A percentile compares a stretch with the other conserved stretches of the same genome.
phyloP scores from a whole-genome alignment of 2,329 filamentous ascomycete genomes.

The Botrytis fragariae region DNA sequence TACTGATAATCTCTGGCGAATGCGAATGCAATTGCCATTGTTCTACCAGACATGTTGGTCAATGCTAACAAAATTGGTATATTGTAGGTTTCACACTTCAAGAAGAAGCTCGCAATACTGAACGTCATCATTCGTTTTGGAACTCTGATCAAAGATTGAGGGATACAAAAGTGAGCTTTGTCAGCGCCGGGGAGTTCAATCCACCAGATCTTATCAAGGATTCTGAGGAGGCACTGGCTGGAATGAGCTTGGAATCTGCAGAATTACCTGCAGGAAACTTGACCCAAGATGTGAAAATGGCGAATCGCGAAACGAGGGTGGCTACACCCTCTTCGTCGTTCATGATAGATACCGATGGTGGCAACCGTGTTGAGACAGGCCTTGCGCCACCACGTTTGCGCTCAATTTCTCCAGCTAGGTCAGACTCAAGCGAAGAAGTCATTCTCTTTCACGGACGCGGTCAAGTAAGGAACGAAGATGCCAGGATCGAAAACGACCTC shows the following conservation, averaged over 20 bases:
- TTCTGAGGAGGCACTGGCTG: constrained; percentile 35
- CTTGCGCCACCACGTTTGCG: constrained; percentile 36
- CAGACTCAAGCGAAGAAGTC: constrained; percentile 70
- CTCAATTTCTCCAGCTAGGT: constrained; percentile 41
- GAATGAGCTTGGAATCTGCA: constrained; percentile 26
- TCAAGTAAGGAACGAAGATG: constrained; percentile 17
- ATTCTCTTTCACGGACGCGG: constrained; percentile 62
- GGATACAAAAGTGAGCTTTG: constrained; percentile 55
- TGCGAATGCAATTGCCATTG: neutral
- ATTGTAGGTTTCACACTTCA: constrained; percentile 42
- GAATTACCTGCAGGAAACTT: constrained; percentile 8
- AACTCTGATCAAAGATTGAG: constrained; percentile 51
- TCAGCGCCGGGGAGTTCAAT: constrained; percentile 54
- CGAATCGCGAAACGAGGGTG: constrained; percentile 15
- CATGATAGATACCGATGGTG: constrained; percentile 40
- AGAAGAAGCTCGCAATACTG: constrained; percentile 58
- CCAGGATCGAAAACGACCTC: neutral
- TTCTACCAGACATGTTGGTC: neutral
- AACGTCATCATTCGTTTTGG: constrained; percentile 47
- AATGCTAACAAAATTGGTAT: neutral
- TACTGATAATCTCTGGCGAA: neutral
- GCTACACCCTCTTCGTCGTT: constrained; percentile 28
- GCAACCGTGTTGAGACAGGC: constrained; percentile 34
- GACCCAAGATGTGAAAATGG: constrained; percentile 9
- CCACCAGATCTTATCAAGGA: constrained; percentile 29